A percentile compares a stretch with the other conserved stretches of the same genome.
phyloP scores from a whole-genome alignment of 2,329 filamentous ascomycete genomes.

The Aspergillus persii region DNA sequence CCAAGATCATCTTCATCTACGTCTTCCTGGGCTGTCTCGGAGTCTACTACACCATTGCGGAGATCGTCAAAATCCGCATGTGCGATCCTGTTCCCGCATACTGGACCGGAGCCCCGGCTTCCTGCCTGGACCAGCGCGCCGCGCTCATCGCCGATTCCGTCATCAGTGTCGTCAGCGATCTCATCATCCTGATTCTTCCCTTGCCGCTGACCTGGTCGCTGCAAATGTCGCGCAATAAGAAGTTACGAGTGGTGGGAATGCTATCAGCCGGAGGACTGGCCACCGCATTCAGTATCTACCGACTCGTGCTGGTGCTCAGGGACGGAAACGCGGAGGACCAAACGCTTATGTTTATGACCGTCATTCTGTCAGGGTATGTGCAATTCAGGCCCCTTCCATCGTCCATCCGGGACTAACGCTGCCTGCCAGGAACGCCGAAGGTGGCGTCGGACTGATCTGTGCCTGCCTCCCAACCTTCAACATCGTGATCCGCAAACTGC shows the following conservation, averaged over 20 bases:
- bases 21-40: constrained; percentile 33
- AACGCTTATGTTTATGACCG: constrained; percentile 35
- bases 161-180: constrained; percentile 38
- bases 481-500: constrained; percentile 26
- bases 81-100: constrained; percentile 37
- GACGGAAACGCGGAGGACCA: constrained; percentile 30
- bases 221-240: constrained; percentile 36
- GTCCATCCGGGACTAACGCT: neutral
- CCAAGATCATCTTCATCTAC: constrained; percentile 35
- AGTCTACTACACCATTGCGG: constrained; percentile 35
- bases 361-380: constrained; percentile 40
- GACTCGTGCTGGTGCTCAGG: constrained; percentile 34
- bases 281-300: constrained; percentile 39
- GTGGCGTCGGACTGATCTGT: constrained; percentile 37
- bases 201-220: constrained; percentile 40
- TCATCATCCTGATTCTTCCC: constrained; percentile 37
- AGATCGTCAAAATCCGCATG: constrained; percentile 39
- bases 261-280: constrained; percentile 40
- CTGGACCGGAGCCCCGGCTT: constrained; percentile 28
- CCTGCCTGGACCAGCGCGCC: constrained; percentile 37
- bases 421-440: constrained; percentile 35
- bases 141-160: constrained; percentile 40
- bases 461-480: constrained; percentile 37
- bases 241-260: constrained; percentile 38
- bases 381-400: neutral